phyloP scores from a whole-genome alignment of 75 land plant genomes.

The Cupressus sempervirens region DNA sequence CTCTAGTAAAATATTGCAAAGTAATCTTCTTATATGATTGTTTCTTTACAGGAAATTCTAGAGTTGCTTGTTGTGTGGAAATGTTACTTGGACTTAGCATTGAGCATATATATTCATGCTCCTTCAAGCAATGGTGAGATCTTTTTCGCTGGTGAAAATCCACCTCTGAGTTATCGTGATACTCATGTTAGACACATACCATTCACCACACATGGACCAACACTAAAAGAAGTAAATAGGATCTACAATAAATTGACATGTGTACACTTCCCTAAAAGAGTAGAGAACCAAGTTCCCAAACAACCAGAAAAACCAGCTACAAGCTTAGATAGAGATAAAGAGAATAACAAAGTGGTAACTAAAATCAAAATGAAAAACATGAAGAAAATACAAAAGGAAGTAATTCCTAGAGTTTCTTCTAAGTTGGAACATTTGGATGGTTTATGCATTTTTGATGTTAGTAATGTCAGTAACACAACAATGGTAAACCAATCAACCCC shows the following conservation, averaged over 20 bases:
- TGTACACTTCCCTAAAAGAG: conserved; percentile 29
- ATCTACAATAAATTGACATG: conserved; percentile 53
- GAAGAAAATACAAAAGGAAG: conserved; percentile 13
- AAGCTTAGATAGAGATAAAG: background rate
- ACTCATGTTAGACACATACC: conserved; percentile 58
- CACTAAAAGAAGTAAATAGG: conserved; percentile 81
- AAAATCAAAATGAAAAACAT: conserved; percentile 7
- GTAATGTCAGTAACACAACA: conserved; percentile 10
- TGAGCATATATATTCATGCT: conserved; percentile 61
- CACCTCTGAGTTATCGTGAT: conserved; percentile 38
- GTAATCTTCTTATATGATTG: background rate
- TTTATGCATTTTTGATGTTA: background rate
- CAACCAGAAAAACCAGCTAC: conserved; percentile 10
- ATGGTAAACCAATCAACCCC: conserved; percentile 32
- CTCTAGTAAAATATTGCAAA: background rate
- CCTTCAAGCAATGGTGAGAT: conserved; percentile 78
- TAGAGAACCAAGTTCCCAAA: background rate
- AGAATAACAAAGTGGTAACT: background rate
- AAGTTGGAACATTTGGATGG: conserved; percentile 12
- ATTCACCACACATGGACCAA: conserved; percentile 78
- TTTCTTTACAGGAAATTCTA: conserved; percentile 68
- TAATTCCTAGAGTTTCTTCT: conserved; percentile 13
- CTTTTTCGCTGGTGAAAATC: conserved; percentile 70
- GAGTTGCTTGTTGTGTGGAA: conserved; percentile 76
- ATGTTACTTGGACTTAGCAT: conserved; percentile 59